Evolutionary conservation across 23 red algal species (phyloP), one percentile per base, ranked within the genome.

Genomic region (Chondrus crispus): DNA sequence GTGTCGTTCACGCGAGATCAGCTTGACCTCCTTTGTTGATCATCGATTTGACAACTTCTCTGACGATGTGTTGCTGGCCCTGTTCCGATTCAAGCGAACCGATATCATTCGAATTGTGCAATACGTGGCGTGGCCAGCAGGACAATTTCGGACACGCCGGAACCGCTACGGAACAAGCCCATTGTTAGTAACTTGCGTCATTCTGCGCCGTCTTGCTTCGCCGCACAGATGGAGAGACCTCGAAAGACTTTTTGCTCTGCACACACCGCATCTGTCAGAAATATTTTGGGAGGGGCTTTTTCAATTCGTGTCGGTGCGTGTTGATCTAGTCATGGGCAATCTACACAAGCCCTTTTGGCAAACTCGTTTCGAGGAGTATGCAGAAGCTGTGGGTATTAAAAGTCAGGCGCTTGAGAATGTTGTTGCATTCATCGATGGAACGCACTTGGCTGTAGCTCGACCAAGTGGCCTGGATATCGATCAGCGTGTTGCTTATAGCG

Each of bases 371-470:
- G 78, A 4, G 6, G 10, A 10, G 44, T 55, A 63, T 52, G 10
- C 46, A 8, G 30, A 53, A 0, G 22, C 18, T n/a, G 53, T 83
- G 46, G 26, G 24, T n/a, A 40, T 19, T 62, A 83, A 53, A 10
- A 63, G 22, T n/a, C n/a, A 53, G 0, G 7, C 8, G 6, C 46
- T 76, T 8, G 62, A 71, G 13, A 70, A 46, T 10, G 3, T 42
- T 1, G 84, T 75, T 11, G 2, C 62, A 18, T 74, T 88, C 53
- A 71, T 74, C 37, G 84, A 88, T 71, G 11, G 84, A 16, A 88
- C 51, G 0, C 13, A 2, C 11, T 19, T 71, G 12, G 43, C 14
- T 10, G n/a, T 71, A 37, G 6, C 60, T 40, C 13, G 62, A 29
- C 62, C 2, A 16, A 40, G 42, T 5, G 62, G 62, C 3, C 24